Conservation (phyloP, 352 stramenopile species). For the Blastocystis sp. region DNA sequence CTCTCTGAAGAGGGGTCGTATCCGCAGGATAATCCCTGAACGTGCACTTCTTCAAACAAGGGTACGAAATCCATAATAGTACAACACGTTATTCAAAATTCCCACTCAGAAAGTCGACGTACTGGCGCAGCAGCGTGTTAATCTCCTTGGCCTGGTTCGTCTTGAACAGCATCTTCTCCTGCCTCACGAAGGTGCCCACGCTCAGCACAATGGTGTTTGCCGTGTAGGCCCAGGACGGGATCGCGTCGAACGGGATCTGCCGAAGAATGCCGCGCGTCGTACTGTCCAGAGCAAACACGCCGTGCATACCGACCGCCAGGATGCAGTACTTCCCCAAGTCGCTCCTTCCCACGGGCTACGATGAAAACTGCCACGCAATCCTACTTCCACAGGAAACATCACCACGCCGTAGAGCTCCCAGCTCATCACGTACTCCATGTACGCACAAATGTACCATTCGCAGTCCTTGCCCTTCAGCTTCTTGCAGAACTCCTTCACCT, state of each 20-base stretch:
- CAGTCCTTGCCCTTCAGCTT: constrained; percentile 16
- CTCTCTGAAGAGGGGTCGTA: too few species aligned
- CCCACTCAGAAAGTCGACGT: constrained; percentile 50
- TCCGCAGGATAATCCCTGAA: too few species aligned
- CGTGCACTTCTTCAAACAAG: too few species aligned
- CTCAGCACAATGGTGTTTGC: constrained; percentile 19
- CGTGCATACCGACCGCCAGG: constrained; percentile 48
- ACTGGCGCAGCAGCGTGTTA: constrained; percentile 33
- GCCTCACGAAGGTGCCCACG: constrained; percentile 61
- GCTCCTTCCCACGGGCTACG: constrained; percentile 55
- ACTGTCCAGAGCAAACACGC: constrained; percentile 47
- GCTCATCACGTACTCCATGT: constrained; percentile 70
- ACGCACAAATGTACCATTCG: constrained; percentile 60
- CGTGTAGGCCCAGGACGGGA: constrained; percentile 57
- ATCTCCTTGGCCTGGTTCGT: constrained; percentile 46
- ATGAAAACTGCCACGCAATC: neutral
- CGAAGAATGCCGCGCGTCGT: constrained; percentile 18
- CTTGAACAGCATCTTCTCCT: constrained; percentile 62
- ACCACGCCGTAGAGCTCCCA: constrained; percentile 60
- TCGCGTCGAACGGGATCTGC: constrained; percentile 51
- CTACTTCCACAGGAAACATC: constrained; percentile 39
- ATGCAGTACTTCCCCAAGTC: constrained; percentile 35
- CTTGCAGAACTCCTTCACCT: constrained; percentile 4
- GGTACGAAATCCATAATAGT: too few species aligned
- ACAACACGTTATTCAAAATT: neutral